Percentiles rank a stretch among this genome's conserved stretches.
Evolutionary conservation across 2,329 filamentous ascomycete species (phyloP).

Genomic region (Cladosporium sp.): DNA sequence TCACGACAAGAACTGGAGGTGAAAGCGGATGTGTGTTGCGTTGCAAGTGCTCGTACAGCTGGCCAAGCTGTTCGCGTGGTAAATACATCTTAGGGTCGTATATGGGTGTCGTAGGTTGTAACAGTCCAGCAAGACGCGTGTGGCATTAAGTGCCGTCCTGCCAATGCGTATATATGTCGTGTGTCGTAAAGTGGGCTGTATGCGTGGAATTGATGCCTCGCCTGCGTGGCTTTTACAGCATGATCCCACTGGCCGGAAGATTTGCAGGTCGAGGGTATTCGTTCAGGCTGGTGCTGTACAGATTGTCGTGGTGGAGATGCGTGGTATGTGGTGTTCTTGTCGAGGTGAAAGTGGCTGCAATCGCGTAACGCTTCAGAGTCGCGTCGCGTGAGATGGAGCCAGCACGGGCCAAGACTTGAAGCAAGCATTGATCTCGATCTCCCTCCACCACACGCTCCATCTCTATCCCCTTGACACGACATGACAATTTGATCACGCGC

Average conservation of each 20-base stretch:
- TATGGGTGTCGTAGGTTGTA: background rate
- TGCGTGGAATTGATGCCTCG: background rate
- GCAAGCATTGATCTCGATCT: too few species aligned
- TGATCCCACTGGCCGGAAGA: background rate
- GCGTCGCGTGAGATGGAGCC: background rate
- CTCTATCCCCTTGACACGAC: too few species aligned
- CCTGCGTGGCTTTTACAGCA: slow-evolving; percentile 1
- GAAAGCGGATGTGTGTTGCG: slow-evolving; percentile 83
- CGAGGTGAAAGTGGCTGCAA: too few species aligned
- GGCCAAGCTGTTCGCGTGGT: slow-evolving; percentile 80
- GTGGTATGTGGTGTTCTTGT: background rate
- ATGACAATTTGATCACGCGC: too few species aligned
- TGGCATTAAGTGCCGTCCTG: background rate
- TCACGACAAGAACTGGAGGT: slow-evolving; percentile 84
- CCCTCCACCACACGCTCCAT: too few species aligned
- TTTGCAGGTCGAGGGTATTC: background rate
- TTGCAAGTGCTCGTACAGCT: slow-evolving; percentile 86
- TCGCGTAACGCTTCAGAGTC: background rate
- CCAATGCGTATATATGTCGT: background rate
- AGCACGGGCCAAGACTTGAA: too few species aligned
- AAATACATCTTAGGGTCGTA: slow-evolving; percentile 69
- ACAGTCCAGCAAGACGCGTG: background rate
- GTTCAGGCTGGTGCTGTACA: background rate
- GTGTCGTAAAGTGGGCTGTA: slow-evolving; percentile 1
- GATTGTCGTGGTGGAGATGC: background rate